Evolutionary conservation across 2,329 filamentous ascomycete genomes (phyloP).

Genomic region (Colletotrichum tropicicola): DNA sequence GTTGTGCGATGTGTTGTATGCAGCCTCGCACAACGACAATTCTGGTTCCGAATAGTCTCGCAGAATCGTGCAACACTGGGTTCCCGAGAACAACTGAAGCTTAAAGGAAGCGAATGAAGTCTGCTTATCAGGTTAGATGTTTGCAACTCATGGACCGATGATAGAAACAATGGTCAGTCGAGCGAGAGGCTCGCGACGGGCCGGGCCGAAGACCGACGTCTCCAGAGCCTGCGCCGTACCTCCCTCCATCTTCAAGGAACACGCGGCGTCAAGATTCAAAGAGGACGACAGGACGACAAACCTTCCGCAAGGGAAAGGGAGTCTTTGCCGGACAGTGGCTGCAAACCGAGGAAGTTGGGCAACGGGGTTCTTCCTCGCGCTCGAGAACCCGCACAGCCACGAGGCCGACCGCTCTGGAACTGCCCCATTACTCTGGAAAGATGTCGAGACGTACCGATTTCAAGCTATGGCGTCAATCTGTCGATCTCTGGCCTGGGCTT

Average conservation of each 20-base stretch:
- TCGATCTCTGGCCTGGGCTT: slow-evolving; percentile 23
- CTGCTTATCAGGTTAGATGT: background rate
- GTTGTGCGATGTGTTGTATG: slow-evolving; percentile 5
- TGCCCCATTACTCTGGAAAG: background rate
- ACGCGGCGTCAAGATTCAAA: no score
- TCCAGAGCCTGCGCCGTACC: background rate
- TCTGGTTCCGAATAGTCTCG: background rate
- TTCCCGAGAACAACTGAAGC: background rate
- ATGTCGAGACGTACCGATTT: slow-evolving; percentile 7
- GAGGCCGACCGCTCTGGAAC: slow-evolving; percentile 1
- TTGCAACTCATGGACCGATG: background rate
- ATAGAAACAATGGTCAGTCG: background rate
- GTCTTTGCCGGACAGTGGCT: background rate
- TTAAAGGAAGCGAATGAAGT: background rate
- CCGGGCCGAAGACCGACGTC: background rate
- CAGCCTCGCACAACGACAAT: background rate
- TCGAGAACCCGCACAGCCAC: background rate
- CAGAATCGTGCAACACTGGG: background rate
- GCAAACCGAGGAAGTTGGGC: background rate
- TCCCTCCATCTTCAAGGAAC: background rate
- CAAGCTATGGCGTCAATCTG: slow-evolving; percentile 24
- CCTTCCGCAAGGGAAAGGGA: no score
- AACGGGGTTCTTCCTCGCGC: background rate
- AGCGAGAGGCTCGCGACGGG: slow-evolving; percentile 3
- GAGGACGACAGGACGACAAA: no score